Conservation (phyloP, 345 rosid genomes). For the Salix dunnii region DNA sequence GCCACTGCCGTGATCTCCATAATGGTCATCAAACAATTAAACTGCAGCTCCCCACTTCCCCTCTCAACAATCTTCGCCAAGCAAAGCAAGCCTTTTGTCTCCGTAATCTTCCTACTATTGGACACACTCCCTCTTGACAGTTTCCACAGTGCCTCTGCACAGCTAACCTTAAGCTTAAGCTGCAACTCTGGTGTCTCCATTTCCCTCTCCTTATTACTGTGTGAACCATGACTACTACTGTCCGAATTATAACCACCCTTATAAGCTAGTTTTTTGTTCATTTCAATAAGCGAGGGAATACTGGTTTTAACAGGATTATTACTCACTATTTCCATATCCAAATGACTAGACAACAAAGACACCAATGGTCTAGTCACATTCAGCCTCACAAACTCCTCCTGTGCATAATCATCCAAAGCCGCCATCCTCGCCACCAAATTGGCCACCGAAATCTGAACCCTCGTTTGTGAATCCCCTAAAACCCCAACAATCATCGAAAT, state of each 20-base stretch:
- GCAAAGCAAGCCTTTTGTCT: slow-evolving; percentile 55
- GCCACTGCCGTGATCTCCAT: slow-evolving; percentile 49
- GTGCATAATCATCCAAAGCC: slow-evolving; percentile 36
- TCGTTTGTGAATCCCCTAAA: slow-evolving; percentile 43
- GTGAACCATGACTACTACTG: slow-evolving; percentile 38
- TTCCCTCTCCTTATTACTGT: slow-evolving; percentile 43
- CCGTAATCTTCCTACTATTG: slow-evolving; percentile 45
- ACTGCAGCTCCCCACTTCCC: slow-evolving; percentile 47
- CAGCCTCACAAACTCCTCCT: slow-evolving; percentile 45
- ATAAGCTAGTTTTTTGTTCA: slow-evolving; percentile 42
- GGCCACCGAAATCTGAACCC: slow-evolving; percentile 49
- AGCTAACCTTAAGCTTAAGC: slow-evolving; percentile 40
- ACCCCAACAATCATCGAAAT: slow-evolving; percentile 42
- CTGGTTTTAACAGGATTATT: slow-evolving; percentile 29
- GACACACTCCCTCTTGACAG: slow-evolving; percentile 37
- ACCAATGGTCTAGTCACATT: slow-evolving; percentile 49
- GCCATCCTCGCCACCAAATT: slow-evolving; percentile 52
- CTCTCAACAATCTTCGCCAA: slow-evolving; percentile 45
- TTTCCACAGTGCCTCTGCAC: slow-evolving; percentile 50
- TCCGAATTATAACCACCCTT: slow-evolving; percentile 27
- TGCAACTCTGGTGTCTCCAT: slow-evolving; percentile 36
- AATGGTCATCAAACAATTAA: slow-evolving; percentile 48
- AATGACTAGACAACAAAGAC: slow-evolving; percentile 37
- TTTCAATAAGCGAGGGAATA: slow-evolving; percentile 49
- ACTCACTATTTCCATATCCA: slow-evolving; percentile 27